phyloP scores from a whole-genome alignment of 108 stramenopile species.

The Skeletonema tropicum region DNA sequence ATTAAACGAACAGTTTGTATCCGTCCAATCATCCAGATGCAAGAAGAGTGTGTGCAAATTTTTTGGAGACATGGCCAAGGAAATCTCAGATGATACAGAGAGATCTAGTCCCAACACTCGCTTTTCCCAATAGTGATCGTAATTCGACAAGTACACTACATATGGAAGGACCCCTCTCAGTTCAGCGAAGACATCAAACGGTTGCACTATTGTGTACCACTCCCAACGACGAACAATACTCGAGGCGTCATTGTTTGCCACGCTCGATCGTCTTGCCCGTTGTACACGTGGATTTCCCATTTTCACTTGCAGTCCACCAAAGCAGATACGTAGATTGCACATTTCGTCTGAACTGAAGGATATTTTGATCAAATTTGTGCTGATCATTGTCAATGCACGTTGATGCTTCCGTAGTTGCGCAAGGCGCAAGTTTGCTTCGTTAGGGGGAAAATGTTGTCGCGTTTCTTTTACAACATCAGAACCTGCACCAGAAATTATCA shows the following conservation, averaged over 20 bases:
- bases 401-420: slow-evolving; percentile 6
- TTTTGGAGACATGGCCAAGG: slow-evolving; percentile 18
- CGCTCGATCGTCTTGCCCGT: not conserved
- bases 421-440: slow-evolving; percentile 9
- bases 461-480: slow-evolving; percentile 18
- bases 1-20: slow-evolving; percentile 25
- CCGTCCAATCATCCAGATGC: slow-evolving; percentile 41
- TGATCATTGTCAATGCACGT: slow-evolving; percentile 17
- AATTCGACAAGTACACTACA: slow-evolving; percentile 22
- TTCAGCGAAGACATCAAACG: slow-evolving; percentile 31
- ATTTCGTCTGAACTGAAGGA: slow-evolving; percentile 12
- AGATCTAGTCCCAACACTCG: slow-evolving; percentile 7
- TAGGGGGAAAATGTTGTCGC: not conserved
- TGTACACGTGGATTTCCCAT: slow-evolving; percentile 12
- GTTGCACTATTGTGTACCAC: slow-evolving; percentile 25
- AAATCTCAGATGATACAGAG: slow-evolving; percentile 15
- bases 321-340: slow-evolving; percentile 14
- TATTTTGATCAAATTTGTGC: slow-evolving; percentile 8
- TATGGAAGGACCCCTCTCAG: slow-evolving; percentile 25
- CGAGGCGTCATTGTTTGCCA: not conserved
- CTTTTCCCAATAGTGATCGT: slow-evolving; percentile 34
- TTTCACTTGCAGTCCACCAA: slow-evolving; percentile 12
- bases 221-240: not conserved
- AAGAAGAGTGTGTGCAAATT: slow-evolving; percentile 31
- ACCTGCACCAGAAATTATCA: slow-evolving; percentile 27